Evolutionary conservation across 2,329 filamentous ascomycete genomes (phyloP).

Genomic region (Dryadomyces quercivorus): DNA sequence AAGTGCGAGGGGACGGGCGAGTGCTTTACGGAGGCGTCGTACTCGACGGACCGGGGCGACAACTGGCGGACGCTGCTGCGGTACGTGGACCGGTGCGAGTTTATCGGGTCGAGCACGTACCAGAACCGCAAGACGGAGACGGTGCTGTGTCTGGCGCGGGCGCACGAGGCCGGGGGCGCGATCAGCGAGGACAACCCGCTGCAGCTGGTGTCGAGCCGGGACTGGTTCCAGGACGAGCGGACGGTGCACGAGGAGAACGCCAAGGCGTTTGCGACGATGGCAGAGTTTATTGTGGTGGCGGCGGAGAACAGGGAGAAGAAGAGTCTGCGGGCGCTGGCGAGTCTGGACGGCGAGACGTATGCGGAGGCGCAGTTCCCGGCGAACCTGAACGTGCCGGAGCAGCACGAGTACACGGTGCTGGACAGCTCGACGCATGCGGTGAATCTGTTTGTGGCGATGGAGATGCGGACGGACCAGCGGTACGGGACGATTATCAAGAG

Average conservation of each 20-base stretch:
- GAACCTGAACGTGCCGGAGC: conserved; percentile 67
- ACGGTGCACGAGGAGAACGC: conserved; percentile 56
- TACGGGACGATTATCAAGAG: conserved; percentile 92
- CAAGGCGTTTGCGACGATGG: conserved; percentile 84
- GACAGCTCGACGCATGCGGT: conserved; percentile 91
- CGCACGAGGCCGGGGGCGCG: conserved; percentile 33
- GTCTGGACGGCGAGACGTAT: conserved; percentile 72
- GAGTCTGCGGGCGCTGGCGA: conserved; percentile 66
- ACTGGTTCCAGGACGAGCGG: conserved; percentile 60
- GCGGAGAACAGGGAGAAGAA: conserved; percentile 56
- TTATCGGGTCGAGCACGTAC: conserved; percentile 56
- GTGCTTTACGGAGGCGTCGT: conserved; percentile 64
- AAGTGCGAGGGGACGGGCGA: conserved; percentile 46
- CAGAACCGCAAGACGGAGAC: conserved; percentile 39
- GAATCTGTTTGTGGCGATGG: conserved; percentile 84
- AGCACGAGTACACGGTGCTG: conserved; percentile 81
- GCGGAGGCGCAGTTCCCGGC: conserved; percentile 75
- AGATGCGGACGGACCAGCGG: conserved; percentile 48
- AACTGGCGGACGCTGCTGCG: conserved; percentile 65
- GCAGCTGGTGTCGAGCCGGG: conserved; percentile 63
- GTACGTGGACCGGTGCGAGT: conserved; percentile 73
- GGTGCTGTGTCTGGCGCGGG: conserved; percentile 50
- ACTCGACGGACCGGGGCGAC: conserved; percentile 70
- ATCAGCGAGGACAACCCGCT: conserved; percentile 49
- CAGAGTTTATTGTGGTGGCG: conserved; percentile 88